phyloP scores from a whole-genome alignment of 805 yeast genomes.

The Hemisphaericaspora nanyangensis region DNA sequence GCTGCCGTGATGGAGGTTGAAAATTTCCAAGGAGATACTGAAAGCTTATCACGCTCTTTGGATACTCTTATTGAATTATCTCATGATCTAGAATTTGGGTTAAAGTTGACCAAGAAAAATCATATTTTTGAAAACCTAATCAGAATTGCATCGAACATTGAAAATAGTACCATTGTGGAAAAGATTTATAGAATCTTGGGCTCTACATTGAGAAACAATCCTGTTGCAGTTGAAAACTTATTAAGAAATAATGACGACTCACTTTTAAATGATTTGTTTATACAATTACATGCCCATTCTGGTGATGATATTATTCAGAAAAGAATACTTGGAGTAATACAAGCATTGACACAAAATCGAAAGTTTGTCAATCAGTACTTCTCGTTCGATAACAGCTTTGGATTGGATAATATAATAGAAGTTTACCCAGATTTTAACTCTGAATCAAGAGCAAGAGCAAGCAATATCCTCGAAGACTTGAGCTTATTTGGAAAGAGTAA shows the following conservation, averaged over 20 bases:
- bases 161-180: conserved; percentile 36
- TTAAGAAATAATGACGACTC: conserved; percentile 15
- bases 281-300: conserved; percentile 12
- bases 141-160: conserved; percentile 13
- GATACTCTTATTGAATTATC: conserved; percentile 54
- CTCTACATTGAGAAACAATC: conserved; percentile 71
- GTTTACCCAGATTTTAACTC: conserved; percentile 24
- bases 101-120: conserved; percentile 36
- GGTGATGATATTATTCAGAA: conserved; percentile 36
- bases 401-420: conserved; percentile 21
- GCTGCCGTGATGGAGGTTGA: conserved; percentile 13
- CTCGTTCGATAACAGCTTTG: conserved; percentile 13
- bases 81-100: conserved; percentile 65
- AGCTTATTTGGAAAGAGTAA: conserved; percentile 14
- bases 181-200: conserved; percentile 57
- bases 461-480: conserved; percentile 47
- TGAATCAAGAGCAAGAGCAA: conserved; percentile 33
- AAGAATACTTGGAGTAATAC: conserved; percentile 50
- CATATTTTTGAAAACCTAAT: conserved; percentile 28
- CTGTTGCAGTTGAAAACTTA: conserved; percentile 47
- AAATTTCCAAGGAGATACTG: conserved; percentile 13
- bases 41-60: conserved; percentile 26
- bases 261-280: conserved; percentile 19
- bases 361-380: conserved; percentile 29
- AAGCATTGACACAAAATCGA: conserved; percentile 38